Evolutionary conservation across 1,284 basidiomycete genomes (phyloP).

Genomic region (Papiliotrema nemorosa): DNA sequence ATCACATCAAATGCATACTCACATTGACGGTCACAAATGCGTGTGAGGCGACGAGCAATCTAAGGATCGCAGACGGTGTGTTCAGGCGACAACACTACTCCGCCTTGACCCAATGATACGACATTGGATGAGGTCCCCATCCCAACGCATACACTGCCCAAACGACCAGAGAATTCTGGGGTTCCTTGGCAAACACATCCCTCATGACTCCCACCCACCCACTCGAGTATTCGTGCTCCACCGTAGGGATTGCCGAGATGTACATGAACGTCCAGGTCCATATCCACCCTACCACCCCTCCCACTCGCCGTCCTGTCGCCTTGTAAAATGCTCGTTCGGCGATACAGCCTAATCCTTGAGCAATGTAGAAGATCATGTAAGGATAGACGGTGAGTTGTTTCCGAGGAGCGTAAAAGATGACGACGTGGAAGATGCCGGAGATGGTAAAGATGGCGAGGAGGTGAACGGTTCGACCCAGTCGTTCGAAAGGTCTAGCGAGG

Average conservation of each 20-base stretch:
- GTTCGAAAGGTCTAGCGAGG: neutral
- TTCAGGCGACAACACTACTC: too few relatives aligned
- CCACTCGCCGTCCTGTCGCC: slow-evolving; percentile 1
- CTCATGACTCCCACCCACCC: slow-evolving; percentile 4
- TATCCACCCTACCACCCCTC: slow-evolving; percentile 1
- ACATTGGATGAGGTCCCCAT: neutral
- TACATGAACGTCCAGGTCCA: slow-evolving; percentile 4
- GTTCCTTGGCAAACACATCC: neutral
- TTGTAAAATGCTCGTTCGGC: slow-evolving; percentile 1
- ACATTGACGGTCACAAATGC: too few relatives aligned
- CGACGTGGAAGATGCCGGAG: slow-evolving; percentile 2
- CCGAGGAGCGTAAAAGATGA: neutral
- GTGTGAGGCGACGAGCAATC: too few relatives aligned
- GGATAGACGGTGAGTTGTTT: neutral
- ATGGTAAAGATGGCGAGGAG: slow-evolving; percentile 3
- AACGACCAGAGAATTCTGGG: neutral
- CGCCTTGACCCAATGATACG: too few relatives aligned
- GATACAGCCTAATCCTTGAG: neutral
- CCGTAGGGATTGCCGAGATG: neutral
- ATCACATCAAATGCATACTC: too few relatives aligned
- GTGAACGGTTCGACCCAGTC: neutral
- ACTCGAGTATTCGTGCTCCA: neutral
- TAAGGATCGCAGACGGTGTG: too few relatives aligned
- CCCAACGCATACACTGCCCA: neutral
- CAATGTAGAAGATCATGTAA: slow-evolving; percentile 2